These are phyloP conservation scores for Lasiodiplodia sp. DNA, from an alignment of 2,329 filamentous ascomycete genomes.

Conservation along the genomic window DNA sequence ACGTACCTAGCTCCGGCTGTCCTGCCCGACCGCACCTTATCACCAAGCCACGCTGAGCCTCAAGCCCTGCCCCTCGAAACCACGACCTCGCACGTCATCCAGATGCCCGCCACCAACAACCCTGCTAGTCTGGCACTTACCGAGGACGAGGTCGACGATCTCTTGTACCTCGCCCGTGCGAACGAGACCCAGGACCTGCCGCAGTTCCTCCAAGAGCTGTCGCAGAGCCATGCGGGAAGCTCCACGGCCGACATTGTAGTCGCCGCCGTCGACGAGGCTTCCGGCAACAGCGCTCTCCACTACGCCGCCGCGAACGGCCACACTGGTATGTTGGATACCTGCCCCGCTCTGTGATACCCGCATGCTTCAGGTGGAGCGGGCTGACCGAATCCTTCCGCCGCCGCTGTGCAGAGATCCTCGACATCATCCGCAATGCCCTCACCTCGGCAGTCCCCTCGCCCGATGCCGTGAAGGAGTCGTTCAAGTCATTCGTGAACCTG, in stretches of 20 bases:
- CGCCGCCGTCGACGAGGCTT: constrained; percentile 75
- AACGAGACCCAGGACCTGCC: constrained; percentile 77
- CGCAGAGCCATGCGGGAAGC: constrained; percentile 53
- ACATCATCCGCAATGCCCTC: constrained; percentile 36
- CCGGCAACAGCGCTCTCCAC: constrained; percentile 81
- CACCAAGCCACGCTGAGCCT: constrained; percentile 7
- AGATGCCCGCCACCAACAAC: constrained; percentile 3
- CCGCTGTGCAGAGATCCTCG: constrained; percentile 42
- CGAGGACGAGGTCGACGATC: constrained; percentile 87
- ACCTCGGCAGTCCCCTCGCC: constrained; percentile 33
- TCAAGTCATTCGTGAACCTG: constrained; percentile 65
- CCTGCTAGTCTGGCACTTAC: constrained; percentile 53
- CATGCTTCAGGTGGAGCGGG: neutral
- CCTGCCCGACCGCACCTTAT: neutral
- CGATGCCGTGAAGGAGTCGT: constrained; percentile 35
- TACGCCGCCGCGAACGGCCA: constrained; percentile 94
- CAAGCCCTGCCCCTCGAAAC: neutral
- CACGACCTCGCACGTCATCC: constrained; percentile 7
- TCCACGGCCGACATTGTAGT: constrained; percentile 69
- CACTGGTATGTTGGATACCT: constrained; percentile 60
- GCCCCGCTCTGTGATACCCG: neutral
- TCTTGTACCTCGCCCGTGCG: constrained; percentile 83
- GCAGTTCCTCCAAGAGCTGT: constrained; percentile 64
- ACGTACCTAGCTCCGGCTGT: neutral
- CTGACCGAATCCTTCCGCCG: neutral